A percentile compares a stretch with the other conserved stretches of the same genome.
These are phyloP conservation scores for Neofusicoccum cordaticola DNA, from an alignment of 2,329 filamentous ascomycete genomes.

Conservation along the genomic window DNA sequence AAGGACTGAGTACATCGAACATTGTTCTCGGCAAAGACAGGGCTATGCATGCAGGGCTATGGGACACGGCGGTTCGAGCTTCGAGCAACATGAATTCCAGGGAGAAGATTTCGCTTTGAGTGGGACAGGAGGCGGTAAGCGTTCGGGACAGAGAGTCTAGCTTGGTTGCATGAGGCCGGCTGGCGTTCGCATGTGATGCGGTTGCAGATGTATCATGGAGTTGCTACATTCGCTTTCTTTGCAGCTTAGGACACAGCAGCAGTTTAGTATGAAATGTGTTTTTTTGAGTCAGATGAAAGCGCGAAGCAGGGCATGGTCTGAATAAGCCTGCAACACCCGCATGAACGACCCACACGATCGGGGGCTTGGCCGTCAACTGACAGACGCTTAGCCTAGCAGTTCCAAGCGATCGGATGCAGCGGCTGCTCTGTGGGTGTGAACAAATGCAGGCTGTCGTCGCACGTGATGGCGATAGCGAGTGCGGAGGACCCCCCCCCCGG, in stretches of 20 bases:
- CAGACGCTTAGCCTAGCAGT: neutral
- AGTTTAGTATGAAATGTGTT: conserved; percentile 6
- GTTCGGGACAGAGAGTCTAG: conserved; percentile 2
- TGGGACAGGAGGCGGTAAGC: neutral
- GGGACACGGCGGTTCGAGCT: neutral
- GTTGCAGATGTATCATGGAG: conserved; percentile 12
- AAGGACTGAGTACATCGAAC: neutral
- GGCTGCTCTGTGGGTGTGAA: neutral
- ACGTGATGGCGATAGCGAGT: conserved; percentile 12
- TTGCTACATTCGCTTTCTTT: conserved; percentile 13
- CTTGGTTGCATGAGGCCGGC: conserved; percentile 17
- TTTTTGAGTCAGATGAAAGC: conserved; percentile 3
- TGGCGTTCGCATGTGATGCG: conserved; percentile 15
- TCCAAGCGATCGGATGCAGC: neutral
- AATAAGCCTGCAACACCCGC: neutral
- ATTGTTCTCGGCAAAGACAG: neutral
- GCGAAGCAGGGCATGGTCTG: neutral
- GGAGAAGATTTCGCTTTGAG: conserved; percentile 1
- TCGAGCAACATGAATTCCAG: neutral
- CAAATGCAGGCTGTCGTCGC: neutral
- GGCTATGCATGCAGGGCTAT: neutral
- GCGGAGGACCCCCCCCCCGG: neutral
- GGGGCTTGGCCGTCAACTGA: neutral
- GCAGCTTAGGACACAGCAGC: conserved; percentile 8
- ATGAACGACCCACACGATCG: neutral